Evolutionary conservation across 192 early-diverging fungal genomes (phyloP).

Genomic region (Dissophora globulifera): DNA sequence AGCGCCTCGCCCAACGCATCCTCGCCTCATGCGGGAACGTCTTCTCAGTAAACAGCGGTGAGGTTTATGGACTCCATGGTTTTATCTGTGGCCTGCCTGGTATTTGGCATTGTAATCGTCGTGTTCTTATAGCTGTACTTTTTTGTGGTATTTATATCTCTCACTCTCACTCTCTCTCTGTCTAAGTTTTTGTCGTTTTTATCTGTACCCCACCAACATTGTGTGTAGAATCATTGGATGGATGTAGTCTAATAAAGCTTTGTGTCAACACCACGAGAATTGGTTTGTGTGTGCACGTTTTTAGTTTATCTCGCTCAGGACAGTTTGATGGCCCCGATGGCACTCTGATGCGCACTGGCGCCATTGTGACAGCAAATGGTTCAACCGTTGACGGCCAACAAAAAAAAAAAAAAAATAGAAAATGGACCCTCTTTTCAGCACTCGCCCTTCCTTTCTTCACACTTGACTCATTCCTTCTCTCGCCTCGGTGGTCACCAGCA

Average conservation of each 20-base stretch:
- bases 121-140: neutral
- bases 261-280: too few relatives aligned
- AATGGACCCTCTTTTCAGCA: neutral
- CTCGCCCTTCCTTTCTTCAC: neutral
- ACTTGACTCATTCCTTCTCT: too few relatives aligned
- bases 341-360: too few relatives aligned
- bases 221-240: neutral
- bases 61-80: too few relatives aligned
- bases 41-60: too few relatives aligned
- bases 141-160: neutral
- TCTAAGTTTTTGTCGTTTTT: too few relatives aligned
- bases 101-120: neutral
- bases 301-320: neutral
- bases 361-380: too few relatives aligned
- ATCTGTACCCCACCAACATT: conserved; percentile 2
- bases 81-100: too few relatives aligned
- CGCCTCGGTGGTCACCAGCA: too few relatives aligned
- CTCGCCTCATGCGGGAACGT: neutral
- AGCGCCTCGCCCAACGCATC: neutral
- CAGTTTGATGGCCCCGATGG: neutral
- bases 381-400: neutral
- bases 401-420: conserved; percentile 4
- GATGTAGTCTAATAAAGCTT: neutral
- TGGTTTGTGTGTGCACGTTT: neutral
- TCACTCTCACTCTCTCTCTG: too few relatives aligned